Evolutionary conservation across 352 stramenopile genomes (phyloP).

Genomic region (Phytophthora idaei): DNA sequence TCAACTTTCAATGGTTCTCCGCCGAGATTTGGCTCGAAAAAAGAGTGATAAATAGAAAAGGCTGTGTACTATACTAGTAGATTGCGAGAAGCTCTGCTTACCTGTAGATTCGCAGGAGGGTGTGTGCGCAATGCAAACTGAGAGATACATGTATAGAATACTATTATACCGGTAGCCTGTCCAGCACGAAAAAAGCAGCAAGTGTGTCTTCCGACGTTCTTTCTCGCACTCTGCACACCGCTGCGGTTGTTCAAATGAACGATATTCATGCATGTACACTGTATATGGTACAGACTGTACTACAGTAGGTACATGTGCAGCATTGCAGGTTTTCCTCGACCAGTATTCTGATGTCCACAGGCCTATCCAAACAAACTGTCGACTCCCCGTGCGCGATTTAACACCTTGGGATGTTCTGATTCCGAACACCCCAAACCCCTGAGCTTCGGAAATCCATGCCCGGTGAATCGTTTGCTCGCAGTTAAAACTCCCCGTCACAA

Average conservation of each 20-base stretch:
- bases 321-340: neutral
- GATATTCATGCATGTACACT: too few species aligned
- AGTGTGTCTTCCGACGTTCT: conserved; percentile 2
- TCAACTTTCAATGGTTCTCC: neutral
- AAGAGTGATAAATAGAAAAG: neutral
- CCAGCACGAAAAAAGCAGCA: neutral
- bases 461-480: conserved; percentile 9
- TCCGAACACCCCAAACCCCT: too few species aligned
- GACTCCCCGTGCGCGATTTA: conserved; percentile 8
- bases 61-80: neutral
- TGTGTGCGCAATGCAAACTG: neutral
- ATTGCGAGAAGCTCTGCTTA: conserved; percentile 7
- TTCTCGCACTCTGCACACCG: neutral
- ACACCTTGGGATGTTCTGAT: neutral
- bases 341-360: neutral
- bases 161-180: neutral
- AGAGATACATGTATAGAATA: neutral
- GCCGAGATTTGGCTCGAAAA: conserved; percentile 4
- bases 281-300: too few species aligned
- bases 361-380: conserved; percentile 21
- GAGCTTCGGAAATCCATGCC: neutral
- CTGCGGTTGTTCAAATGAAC: too few species aligned
- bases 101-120: too few species aligned
- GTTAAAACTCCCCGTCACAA: conserved; percentile 21
- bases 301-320: neutral